Percentiles rank a stretch among this genome's conserved stretches.
phyloP scores from a whole-genome alignment of 257 asterid genomes.

The Ophiorrhiza pumila region DNA sequence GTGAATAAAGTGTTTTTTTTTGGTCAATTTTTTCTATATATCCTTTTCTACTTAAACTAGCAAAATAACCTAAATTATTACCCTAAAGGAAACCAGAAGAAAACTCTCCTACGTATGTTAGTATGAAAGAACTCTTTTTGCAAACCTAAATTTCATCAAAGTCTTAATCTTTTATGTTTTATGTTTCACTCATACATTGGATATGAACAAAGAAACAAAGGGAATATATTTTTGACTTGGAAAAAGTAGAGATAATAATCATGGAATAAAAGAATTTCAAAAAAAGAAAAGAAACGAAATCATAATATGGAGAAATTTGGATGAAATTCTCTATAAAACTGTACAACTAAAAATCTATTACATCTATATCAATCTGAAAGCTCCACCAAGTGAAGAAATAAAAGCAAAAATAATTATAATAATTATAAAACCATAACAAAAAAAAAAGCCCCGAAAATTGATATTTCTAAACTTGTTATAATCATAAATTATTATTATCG shows the following conservation, averaged over 20 bases:
- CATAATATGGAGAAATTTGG: not conserved
- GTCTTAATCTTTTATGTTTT: not conserved
- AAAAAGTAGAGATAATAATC: not conserved
- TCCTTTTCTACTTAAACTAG: no score
- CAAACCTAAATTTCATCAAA: not conserved
- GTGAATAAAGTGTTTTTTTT: no score
- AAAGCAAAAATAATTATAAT: not conserved
- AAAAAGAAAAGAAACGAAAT: not conserved
- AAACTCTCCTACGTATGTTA: no score
- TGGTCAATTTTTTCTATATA: no score
- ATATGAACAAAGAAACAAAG: not conserved
- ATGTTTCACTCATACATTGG: not conserved
- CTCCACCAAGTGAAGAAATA: not conserved
- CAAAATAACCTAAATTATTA: no score
- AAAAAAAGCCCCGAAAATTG: not conserved
- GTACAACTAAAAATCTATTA: constrained; percentile 16
- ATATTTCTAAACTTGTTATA: not conserved
- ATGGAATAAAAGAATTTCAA: not conserved
- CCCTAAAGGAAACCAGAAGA: no score
- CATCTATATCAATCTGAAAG: constrained; percentile 1
- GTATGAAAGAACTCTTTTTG: not conserved
- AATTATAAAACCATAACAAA: not conserved
- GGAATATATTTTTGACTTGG: not conserved
- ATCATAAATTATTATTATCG: not conserved
- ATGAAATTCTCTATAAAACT: constrained; percentile 5